These are phyloP conservation scores for Aspergillus floridensis DNA, from an alignment of 2,329 filamentous ascomycete species.

Conservation along the genomic window DNA sequence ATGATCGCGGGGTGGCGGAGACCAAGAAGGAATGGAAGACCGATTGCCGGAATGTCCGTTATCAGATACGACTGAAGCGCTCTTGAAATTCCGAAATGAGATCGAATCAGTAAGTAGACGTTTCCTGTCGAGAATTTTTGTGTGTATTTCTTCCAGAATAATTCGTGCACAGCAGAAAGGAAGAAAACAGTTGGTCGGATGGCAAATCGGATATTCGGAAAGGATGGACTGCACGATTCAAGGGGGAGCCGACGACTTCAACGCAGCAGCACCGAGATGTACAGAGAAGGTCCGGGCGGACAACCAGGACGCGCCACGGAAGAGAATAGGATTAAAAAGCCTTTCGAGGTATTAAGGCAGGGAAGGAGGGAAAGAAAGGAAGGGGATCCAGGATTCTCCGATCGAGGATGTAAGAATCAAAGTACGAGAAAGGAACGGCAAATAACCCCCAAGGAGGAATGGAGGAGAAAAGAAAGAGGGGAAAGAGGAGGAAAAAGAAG, in stretches of 20 bases:
- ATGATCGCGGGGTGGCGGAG: conserved; percentile 28
- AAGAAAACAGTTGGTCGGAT: conserved; percentile 7
- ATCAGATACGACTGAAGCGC: conserved; percentile 21
- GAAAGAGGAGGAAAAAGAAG: conserved; percentile 19
- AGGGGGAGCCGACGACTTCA: conserved; percentile 16
- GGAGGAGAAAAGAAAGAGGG: conserved; percentile 15
- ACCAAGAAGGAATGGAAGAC: conserved; percentile 33
- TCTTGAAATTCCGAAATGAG: neutral
- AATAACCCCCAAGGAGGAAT: conserved; percentile 16
- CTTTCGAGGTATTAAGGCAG: conserved; percentile 17
- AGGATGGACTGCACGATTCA: conserved; percentile 23
- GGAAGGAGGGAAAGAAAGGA: conserved; percentile 10
- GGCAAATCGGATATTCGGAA: conserved; percentile 9
- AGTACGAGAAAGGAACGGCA: conserved; percentile 25
- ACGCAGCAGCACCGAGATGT: conserved; percentile 18
- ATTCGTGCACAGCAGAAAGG: conserved; percentile 31
- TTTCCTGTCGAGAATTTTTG: conserved; percentile 22
- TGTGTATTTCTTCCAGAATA: conserved; percentile 15
- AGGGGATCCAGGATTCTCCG: conserved; percentile 29
- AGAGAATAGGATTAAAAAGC: conserved; percentile 12
- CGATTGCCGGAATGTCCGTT: conserved; percentile 29
- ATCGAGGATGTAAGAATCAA: conserved; percentile 26
- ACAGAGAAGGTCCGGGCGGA: conserved; percentile 34
- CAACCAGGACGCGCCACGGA: conserved; percentile 38
- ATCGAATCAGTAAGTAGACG: conserved; percentile 8